Evolutionary conservation across 495 filamentous ascomycete species (phyloP).

Genomic region (Annulohypoxylon bovei): DNA sequence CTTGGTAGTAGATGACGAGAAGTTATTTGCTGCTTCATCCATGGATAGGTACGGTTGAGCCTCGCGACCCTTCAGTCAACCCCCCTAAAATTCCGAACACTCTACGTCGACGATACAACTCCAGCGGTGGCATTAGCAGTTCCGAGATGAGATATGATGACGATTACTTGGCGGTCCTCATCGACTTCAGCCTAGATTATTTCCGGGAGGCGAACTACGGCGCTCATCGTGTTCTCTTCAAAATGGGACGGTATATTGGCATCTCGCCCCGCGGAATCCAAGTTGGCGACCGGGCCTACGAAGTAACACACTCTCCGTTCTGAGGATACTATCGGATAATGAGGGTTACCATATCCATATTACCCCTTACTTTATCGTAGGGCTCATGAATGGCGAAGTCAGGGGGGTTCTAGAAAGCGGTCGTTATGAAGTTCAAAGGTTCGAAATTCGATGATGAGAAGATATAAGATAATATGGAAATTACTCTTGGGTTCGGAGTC

Average conservation of each 20-base stretch:
- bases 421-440: not conserved
- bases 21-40: not conserved
- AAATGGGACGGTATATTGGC: not conserved
- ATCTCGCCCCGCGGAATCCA: constrained; percentile 2
- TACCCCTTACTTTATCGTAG: constrained; percentile 1
- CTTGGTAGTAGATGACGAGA: not conserved
- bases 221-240: constrained; percentile 1
- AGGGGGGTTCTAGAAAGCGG: not conserved
- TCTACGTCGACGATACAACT: not conserved
- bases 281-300: not conserved
- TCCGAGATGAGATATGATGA: not conserved
- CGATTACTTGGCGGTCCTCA: not conserved
- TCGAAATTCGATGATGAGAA: not conserved
- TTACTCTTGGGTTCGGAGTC: not conserved
- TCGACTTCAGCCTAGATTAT: not conserved
- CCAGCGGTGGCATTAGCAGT: not conserved
- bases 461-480: not conserved
- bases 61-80: not conserved
- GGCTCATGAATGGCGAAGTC: constrained; percentile 7
- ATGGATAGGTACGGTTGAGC: not conserved
- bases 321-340: not conserved
- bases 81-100: not conserved
- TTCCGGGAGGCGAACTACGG: not conserved
- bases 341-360: not conserved
- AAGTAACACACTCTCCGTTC: constrained; percentile 3